Conservation (phyloP, 768 basidiomycete genomes). For the Lanmaoa rubissima region DNA sequence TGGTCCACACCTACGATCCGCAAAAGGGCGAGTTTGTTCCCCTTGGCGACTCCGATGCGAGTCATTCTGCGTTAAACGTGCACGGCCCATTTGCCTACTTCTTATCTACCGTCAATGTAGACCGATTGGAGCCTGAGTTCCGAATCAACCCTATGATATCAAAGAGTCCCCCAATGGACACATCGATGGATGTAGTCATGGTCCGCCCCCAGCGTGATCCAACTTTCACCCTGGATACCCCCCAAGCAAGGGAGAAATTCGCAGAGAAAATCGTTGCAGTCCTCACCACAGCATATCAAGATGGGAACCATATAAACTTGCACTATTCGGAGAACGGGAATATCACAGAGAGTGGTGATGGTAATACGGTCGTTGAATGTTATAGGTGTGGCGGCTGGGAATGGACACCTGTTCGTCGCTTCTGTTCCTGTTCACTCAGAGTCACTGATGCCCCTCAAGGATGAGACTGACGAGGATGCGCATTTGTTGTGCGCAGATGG, state of each 20-base stretch:
- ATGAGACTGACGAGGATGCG: constrained; percentile 54
- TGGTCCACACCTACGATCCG: constrained; percentile 64
- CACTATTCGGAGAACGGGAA: constrained; percentile 50
- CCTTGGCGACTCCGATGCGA: constrained; percentile 35
- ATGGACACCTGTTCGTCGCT: constrained; percentile 72
- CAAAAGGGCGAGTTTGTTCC: constrained; percentile 44
- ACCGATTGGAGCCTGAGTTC: constrained; percentile 83
- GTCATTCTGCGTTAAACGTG: constrained; percentile 43
- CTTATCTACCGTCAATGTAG: constrained; percentile 76
- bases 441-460: constrained; percentile 39
- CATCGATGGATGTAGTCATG: constrained; percentile 70
- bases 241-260: constrained; percentile 47
- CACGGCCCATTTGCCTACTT: constrained; percentile 87
- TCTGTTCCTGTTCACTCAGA: constrained; percentile 1
- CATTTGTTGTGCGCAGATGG: constrained; percentile 84
- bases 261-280: constrained; percentile 52
- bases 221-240: constrained; percentile 39
- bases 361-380: constrained; percentile 69
- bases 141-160: constrained; percentile 66
- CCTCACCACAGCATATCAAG: constrained; percentile 68
- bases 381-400: constrained; percentile 78
- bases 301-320: constrained; percentile 68
- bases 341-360: constrained; percentile 41
- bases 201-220: constrained; percentile 71
- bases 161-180: constrained; percentile 41